Evolutionary conservation across 2,329 filamentous ascomycete species (phyloP).

Genomic region (Periconia digitata): DNA sequence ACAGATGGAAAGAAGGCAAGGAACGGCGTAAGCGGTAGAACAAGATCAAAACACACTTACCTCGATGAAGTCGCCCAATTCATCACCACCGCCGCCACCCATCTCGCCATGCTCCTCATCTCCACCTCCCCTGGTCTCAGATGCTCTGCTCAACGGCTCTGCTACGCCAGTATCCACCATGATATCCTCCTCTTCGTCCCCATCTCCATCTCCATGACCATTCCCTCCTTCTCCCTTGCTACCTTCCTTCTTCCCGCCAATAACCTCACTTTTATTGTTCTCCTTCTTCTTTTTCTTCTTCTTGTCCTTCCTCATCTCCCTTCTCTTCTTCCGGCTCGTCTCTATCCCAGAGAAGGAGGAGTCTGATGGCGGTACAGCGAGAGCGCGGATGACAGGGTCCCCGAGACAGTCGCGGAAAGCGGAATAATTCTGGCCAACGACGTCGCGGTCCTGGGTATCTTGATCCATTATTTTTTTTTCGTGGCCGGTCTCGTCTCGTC

Average conservation of each 20-base stretch:
- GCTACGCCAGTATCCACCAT: no score
- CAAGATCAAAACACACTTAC: slow-evolving; percentile 38
- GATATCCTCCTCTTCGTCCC: no score
- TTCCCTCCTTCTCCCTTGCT: slow-evolving; percentile 5
- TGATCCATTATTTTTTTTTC: no score
- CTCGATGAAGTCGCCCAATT: slow-evolving; percentile 78
- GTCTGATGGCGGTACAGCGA: slow-evolving; percentile 50
- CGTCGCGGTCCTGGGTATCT: no score
- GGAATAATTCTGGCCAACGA: no score
- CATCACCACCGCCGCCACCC: slow-evolving; percentile 52
- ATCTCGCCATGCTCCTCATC: slow-evolving; percentile 5
- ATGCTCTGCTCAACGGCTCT: no score
- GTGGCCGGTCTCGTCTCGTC: no score
- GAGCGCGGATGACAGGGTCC: slow-evolving; percentile 65
- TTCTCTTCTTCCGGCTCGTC: slow-evolving; percentile 41
- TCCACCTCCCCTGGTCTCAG: slow-evolving; percentile 8
- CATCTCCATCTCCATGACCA: slow-evolving; percentile 31
- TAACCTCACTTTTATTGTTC: slow-evolving; percentile 8
- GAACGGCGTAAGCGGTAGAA: background rate
- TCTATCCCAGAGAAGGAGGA: slow-evolving; percentile 48
- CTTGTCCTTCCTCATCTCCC: slow-evolving; percentile 39
- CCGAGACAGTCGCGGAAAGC: slow-evolving; percentile 76
- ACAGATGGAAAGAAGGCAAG: background rate
- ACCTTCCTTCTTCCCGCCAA: background rate
- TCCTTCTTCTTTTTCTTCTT: slow-evolving; percentile 18